Base-by-base conservation (phyloP, 1,284 basidiomycete species). In the Vanrija sp. region DNA sequence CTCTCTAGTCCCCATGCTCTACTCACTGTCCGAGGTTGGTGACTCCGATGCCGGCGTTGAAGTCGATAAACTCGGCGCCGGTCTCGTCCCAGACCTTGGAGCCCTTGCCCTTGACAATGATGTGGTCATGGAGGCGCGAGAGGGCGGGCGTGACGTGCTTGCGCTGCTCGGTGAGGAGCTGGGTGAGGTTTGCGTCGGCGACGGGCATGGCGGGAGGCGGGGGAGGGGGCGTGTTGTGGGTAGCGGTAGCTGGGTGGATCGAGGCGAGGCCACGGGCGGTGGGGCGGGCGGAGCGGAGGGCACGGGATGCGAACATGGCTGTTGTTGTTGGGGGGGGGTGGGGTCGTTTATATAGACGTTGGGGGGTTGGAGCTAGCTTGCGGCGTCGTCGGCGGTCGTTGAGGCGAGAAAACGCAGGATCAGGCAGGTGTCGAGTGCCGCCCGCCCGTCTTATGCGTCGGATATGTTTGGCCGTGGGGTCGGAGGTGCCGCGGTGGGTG, bases 41-140 rank as follows among this genome's bases (percentile, higher is more conserved):
- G 39, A 72, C 79, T 37, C 86, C 88, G 62, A 91, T 92, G n/a
- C 89, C 89, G 66, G 81, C 83, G 4, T 86, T 90, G 65, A 92
- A 91, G 75, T 91, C 89, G 47, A 92, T 79, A 68, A 87, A 67
- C 63, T 77, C 79, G 49, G 82, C 79, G 9, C 87, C 88, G 62
- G 88, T 84, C 48, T 84, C 80, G 47, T 60, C 59, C 49, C 62
- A 54, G 24, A 89, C 83, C 68, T 85, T 88, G 4, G 85, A 84
- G n/a, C 89, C 90, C 64, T 85, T 78, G 36, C 86, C 90, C 65
- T 84, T 86, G 51, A 80, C 78, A 75, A 93, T 85, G 53, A 93
- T 80, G 8, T 83, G 84, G 56, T 89, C 65, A 53, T 64, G 66
- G 36, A 68, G 50, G 16, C 65, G 60, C 35, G 64, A 59, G 47